Percentiles rank a stretch among this genome's conserved stretches.
Evolutionary conservation across 163 green algal genomes (phyloP).

Genomic region (Scenedesmus sp.): DNA sequence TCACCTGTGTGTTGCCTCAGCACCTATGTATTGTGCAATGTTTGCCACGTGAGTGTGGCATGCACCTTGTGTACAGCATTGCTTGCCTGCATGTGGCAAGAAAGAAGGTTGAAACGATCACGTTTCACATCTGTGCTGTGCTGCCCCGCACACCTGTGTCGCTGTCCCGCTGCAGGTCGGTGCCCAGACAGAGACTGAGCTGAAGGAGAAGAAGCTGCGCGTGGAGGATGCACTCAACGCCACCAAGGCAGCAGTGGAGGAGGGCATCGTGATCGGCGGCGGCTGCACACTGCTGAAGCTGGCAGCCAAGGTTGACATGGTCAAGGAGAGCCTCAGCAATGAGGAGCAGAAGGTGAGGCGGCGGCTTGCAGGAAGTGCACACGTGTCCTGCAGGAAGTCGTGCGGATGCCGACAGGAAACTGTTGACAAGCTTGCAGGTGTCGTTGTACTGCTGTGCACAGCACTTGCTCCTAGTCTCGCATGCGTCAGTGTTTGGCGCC

Average conservation of each 20-base stretch:
- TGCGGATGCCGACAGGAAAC: background rate
- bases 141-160: background rate
- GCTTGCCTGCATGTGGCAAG: no score
- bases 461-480: no score
- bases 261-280: constrained; percentile 99
- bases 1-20: no score
- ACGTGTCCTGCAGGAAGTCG: background rate
- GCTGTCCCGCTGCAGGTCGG: constrained; percentile 81
- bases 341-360: constrained; percentile 86
- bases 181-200: constrained; percentile 99
- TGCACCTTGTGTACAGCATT: no score
- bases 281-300: constrained; percentile 98
- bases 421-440: background rate
- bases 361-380: background rate
- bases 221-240: constrained; percentile 99
- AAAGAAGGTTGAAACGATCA: no score
- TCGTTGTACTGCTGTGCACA: background rate
- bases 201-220: constrained; percentile 99
- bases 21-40: no score
- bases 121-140: background rate
- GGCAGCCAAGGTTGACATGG: constrained; percentile 76
- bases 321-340: constrained; percentile 86
- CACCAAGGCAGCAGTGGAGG: constrained; percentile 98
- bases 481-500: no score
- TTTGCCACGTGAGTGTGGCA: no score